A percentile compares a stretch with the other conserved stretches of the same genome.
phyloP scores from a whole-genome alignment of 192 early-diverging fungal genomes.

The Haplosporangium gracile region DNA sequence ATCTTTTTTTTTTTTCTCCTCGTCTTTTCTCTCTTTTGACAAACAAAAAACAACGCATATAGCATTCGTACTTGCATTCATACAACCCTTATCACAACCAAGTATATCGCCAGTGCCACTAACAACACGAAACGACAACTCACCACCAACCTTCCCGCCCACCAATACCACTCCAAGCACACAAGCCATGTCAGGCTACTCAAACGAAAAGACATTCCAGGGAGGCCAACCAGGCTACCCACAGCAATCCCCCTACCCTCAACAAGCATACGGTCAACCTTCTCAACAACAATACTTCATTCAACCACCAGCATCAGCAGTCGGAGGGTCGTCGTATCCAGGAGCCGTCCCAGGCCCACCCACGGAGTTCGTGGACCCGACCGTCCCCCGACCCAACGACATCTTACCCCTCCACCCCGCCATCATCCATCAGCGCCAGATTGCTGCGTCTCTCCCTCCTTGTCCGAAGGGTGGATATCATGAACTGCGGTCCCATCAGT shows the following conservation, averaged over 20 bases:
- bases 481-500: slow-evolving; percentile 35
- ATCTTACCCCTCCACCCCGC: slow-evolving; percentile 46
- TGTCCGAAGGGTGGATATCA: slow-evolving; percentile 50
- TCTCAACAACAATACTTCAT: neutral
- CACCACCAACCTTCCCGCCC: no score
- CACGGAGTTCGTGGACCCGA: slow-evolving; percentile 32
- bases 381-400: slow-evolving; percentile 45
- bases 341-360: slow-evolving; percentile 15
- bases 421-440: slow-evolving; percentile 52
- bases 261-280: neutral
- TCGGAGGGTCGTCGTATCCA: slow-evolving; percentile 19
- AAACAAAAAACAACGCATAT: neutral
- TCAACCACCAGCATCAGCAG: neutral
- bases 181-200: slow-evolving; percentile 8
- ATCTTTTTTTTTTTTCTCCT: no score
- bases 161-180: neutral
- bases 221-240: slow-evolving; percentile 5
- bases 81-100: neutral
- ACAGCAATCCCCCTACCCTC: neutral
- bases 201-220: neutral
- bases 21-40: no score
- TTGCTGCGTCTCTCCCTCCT: slow-evolving; percentile 41
- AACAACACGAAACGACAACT: neutral
- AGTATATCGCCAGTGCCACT: neutral
- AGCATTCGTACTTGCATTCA: neutral